Evolutionary conservation across 768 basidiomycete genomes (phyloP), one percentile per base, ranked within the genome.

Genomic region (Boletus sensibilis): DNA sequence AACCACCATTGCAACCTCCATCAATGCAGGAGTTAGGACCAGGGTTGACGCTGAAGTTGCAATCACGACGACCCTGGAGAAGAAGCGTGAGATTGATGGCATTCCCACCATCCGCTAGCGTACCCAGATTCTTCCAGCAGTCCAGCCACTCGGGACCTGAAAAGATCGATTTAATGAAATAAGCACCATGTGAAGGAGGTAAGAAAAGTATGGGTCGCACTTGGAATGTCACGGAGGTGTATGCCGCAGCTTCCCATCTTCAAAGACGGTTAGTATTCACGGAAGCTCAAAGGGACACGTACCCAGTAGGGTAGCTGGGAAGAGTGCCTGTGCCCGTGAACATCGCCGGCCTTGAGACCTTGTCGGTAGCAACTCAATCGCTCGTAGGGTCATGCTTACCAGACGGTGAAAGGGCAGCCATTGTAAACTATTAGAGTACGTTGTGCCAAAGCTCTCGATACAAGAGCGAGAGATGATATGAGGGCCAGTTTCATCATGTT

Each of bases 1-100:
- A 72, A 37, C 87, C 88, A 16, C 88, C 87, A 55, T 84, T 85
- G 65, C 87, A 89, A 46, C 85, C 85, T 39, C 87, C 88, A 53
- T 78, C 76, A 20, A 82, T 59, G 60, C 87, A 90, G 14, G 83
- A 82, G 59, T 78, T 83, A 5, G 72, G 74, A 23, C 79, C 83
- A 39, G 76, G 77, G 62, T 78, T 77, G 40, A 59, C 72, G 50
- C 69, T 73, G 64, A 89, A 89, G 69, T 87, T 72, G 60, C 88
- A 89, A 63, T 86, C 69, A 20, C 82, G 80, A 27, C 86, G 79
- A 44, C 72, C 77, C 78, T 78, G 49, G 34, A 55, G 16, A 41
- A 2, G 35, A 44, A 49, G 12, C 3, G 9, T 52, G 23, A 44
- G 42, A 52, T 64, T 31, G 44, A 47, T 18, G 37, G 10, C 13